Evolutionary conservation across 179 eudicot species (phyloP).

Genomic region (Corrigiola litoralis): DNA sequence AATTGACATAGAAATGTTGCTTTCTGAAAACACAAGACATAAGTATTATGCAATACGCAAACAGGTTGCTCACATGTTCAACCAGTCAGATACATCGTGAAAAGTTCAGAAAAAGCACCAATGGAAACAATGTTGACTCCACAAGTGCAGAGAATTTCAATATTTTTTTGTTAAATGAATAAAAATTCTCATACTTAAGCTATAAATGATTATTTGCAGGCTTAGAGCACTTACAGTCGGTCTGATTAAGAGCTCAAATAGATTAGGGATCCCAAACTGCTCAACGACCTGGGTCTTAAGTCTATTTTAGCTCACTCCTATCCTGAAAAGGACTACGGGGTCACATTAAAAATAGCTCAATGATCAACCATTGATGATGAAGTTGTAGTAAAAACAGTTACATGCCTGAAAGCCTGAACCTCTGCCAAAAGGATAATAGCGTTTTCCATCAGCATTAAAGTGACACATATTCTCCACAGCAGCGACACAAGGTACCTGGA

Average conservation of each 20-base stretch:
- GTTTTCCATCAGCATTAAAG: conserved; percentile 98
- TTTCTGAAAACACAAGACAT: too few relatives aligned
- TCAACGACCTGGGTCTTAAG: conserved; percentile 85
- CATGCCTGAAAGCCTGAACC: conserved; percentile 98
- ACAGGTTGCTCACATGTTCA: too few relatives aligned
- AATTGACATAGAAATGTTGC: too few relatives aligned
- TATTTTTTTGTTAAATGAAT: background rate
- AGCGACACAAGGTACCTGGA: conserved; percentile 95
- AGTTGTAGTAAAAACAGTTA: conserved; percentile 30
- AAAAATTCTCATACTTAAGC: background rate
- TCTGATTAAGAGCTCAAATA: conserved; percentile 91
- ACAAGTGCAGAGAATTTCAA: too few relatives aligned
- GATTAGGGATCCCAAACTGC: conserved; percentile 94
- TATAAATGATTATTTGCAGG: background rate
- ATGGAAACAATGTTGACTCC: too few relatives aligned
- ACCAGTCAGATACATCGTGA: too few relatives aligned
- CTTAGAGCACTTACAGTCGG: conserved; percentile 60
- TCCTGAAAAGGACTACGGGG: background rate
- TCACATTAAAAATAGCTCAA: conserved; percentile 19
- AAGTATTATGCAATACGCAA: too few relatives aligned
- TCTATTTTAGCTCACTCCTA: conserved; percentile 13
- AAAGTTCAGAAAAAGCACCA: too few relatives aligned
- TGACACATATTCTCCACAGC: conserved; percentile 99
- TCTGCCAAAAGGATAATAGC: conserved; percentile 94
- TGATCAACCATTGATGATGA: conserved; percentile 27